Evolutionary conservation across 352 stramenopile genomes (phyloP).

Genomic region (Phytophthora ramorum): DNA sequence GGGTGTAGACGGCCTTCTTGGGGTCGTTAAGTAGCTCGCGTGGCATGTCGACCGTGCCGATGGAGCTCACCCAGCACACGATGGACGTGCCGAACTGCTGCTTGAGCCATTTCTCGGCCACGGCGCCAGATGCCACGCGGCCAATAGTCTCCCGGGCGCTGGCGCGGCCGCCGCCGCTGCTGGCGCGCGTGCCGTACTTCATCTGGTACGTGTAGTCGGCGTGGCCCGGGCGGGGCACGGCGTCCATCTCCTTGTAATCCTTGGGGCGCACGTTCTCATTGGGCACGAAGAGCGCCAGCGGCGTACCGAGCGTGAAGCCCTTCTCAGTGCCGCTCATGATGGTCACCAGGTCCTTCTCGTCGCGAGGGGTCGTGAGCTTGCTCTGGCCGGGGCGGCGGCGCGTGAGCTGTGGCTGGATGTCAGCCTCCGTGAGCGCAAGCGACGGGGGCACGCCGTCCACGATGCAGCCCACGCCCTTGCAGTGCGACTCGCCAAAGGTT

Average conservation of each 20-base stretch:
- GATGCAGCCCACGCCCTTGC: constrained; percentile 97
- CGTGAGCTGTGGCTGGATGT: constrained; percentile 98
- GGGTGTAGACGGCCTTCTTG: constrained; percentile 71
- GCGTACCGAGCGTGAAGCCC: constrained; percentile 95
- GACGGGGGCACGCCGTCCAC: constrained; percentile 98
- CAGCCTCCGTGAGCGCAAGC: constrained; percentile 93
- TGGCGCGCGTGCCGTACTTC: constrained; percentile 98
- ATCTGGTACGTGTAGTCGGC: constrained; percentile 99
- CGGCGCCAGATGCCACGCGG: constrained; percentile 95
- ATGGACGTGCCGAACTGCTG: constrained; percentile 92
- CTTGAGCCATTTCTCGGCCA: constrained; percentile 96
- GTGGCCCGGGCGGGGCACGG: constrained; percentile 93
- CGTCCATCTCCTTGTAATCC: constrained; percentile 98
- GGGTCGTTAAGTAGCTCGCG: constrained; percentile 69
- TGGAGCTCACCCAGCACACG: constrained; percentile 91
- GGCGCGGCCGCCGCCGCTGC: constrained; percentile 95
- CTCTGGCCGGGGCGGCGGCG: constrained; percentile 97
- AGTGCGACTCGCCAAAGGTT: constrained; percentile 99
- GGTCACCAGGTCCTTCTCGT: constrained; percentile 97
- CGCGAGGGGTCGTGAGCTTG: constrained; percentile 97
- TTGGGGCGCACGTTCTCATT: constrained; percentile 98
- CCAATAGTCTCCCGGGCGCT: constrained; percentile 99
- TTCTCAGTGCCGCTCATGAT: constrained; percentile 97
- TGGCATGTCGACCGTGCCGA: constrained; percentile 88
- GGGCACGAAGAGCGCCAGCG: constrained; percentile 96